Evolutionary conservation across 495 filamentous ascomycete species (phyloP), one percentile per base, ranked within the genome.

Genomic region (Talaromyces adpressus): DNA sequence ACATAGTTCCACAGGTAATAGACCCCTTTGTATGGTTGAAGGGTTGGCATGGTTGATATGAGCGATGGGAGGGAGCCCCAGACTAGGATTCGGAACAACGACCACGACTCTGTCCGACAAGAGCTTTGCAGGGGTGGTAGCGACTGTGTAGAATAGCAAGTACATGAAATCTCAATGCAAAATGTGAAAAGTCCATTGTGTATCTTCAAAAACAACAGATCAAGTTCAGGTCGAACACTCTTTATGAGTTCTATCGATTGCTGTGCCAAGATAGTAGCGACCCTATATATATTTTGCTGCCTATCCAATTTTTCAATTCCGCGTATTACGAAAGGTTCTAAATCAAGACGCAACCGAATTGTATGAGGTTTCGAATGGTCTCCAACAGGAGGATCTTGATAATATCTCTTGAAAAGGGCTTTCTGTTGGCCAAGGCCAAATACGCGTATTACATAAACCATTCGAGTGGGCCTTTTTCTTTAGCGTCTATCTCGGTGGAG

Each of bases 1-100:
- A 64, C 63, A 41, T 72, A 73, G 11, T 70, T 70, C 41, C 70
- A 73, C 14, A 73, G 41, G n/a, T 45, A 64, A 60, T 72, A 70
- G 11, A 39, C 53, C 18, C 52, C 64, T 11, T 60, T 20, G 34
- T 60, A 60, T 16, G 20, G 14, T 29, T 60, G n/a, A 30, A 60
- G 57, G 20, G 34, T 41, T 12, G 57, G 16, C 57, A 60, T 60
- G 57, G 18, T 11, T 53, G 18, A 23, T 9, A 6, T 4, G 3
- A 4, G 18, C 6, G 20, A 27, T 45, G 5, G 41, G 41, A 45
- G 16, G 29, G 6, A 18, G 41, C 41, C 16, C 41, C 16, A 6
- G 12, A 11, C 12, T 45, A n/a, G 4, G 16, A n/a, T 45, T 27
- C 41, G 18, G 9, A 36, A 36, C 41, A 4, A 45, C 1, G 41